Percentiles rank a stretch among this genome's conserved stretches.
Conservation (phyloP, 2,329 filamentous ascomycete species). For the Fusarium liriodendri region DNA sequence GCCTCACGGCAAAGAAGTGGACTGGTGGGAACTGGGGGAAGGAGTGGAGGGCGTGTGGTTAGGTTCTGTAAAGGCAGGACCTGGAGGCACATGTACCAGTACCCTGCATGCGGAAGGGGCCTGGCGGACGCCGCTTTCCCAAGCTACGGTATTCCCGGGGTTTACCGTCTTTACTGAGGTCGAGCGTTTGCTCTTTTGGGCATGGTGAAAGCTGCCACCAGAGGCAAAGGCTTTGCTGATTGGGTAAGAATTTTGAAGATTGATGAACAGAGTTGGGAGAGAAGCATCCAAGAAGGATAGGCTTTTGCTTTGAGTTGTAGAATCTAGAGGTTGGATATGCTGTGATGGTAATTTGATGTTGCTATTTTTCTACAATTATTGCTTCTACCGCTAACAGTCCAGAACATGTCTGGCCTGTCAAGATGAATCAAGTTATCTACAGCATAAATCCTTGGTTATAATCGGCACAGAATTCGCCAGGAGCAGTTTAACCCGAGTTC, state of each 20-base stretch:
- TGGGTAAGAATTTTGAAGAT: background rate
- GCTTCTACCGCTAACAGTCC: background rate
- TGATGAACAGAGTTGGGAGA: background rate
- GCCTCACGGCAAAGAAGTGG: slow-evolving; percentile 19
- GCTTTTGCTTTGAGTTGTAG: background rate
- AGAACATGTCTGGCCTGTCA: background rate
- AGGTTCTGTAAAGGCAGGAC: background rate
- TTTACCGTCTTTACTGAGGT: slow-evolving; percentile 13
- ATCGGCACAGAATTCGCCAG: slow-evolving; percentile 19
- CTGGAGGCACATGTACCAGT: slow-evolving; percentile 21
- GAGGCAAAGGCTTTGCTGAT: background rate
- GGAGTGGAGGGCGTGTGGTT: slow-evolving; percentile 13
- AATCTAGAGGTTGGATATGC: too few relatives aligned
- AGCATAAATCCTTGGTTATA: background rate
- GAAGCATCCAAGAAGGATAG: background rate
- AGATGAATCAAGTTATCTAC: background rate
- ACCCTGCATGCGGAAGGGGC: slow-evolving; percentile 25
- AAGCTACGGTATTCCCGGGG: slow-evolving; percentile 31
- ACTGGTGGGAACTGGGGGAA: slow-evolving; percentile 6
- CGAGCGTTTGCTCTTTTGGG: slow-evolving; percentile 2
- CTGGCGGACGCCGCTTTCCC: slow-evolving; percentile 19
- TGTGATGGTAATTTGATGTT: background rate
- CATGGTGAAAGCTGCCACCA: background rate
- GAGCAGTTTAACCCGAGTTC: slow-evolving; percentile 10
- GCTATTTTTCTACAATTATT: background rate